Percentiles rank a stretch among this genome's conserved stretches.
These are phyloP conservation scores for Trichoderma aggressivum DNA, from an alignment of 2,329 filamentous ascomycete species.

Conservation along the genomic window DNA sequence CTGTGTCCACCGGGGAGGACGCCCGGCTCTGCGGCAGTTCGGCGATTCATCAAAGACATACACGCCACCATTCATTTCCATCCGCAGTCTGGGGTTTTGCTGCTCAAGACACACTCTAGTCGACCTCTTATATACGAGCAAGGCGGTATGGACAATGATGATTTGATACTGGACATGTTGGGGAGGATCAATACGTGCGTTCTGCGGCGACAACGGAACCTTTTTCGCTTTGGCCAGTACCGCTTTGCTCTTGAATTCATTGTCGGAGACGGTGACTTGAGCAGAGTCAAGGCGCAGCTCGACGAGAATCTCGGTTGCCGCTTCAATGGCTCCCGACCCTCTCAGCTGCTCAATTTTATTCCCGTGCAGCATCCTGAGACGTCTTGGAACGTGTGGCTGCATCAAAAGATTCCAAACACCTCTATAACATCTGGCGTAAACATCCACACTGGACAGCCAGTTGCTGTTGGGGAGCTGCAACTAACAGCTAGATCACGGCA, in stretches of 20 bases:
- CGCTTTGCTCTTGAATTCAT: neutral
- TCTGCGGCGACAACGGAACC: neutral
- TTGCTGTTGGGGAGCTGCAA: neutral
- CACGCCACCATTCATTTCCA: slow-evolving; percentile 2
- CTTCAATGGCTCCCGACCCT: neutral
- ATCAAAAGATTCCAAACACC: neutral
- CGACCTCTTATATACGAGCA: slow-evolving; percentile 9
- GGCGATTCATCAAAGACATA: slow-evolving; percentile 5
- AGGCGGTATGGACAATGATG: neutral
- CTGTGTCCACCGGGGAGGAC: neutral
- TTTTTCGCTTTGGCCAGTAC: neutral
- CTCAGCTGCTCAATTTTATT: neutral
- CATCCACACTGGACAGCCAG: neutral
- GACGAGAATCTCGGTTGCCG: neutral
- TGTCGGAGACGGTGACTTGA: neutral
- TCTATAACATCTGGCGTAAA: neutral
- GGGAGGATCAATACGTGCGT: neutral
- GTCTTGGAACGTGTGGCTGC: neutral
- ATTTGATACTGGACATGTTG: neutral
- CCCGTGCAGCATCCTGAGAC: neutral
- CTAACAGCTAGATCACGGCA: neutral
- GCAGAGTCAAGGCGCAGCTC: neutral
- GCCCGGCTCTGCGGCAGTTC: neutral
- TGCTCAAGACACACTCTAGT: neutral
- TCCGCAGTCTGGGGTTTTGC: neutral